These are phyloP conservation scores for Salvia rosmarinus DNA, from an alignment of 257 asterid genomes.

Conservation along the genomic window DNA sequence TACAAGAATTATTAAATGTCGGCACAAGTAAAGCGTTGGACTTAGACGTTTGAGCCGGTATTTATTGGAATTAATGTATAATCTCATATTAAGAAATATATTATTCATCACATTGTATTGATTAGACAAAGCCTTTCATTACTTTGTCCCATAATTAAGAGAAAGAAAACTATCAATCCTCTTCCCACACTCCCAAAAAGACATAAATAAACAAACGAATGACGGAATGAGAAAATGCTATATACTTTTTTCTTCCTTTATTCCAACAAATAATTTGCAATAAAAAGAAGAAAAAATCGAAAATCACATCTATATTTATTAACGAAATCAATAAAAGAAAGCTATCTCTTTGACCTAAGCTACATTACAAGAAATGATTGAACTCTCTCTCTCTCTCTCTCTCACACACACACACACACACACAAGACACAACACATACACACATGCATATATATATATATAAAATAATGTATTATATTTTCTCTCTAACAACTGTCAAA, in stretches of 20 bases:
- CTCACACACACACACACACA: background rate
- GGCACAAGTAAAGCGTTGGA: background rate
- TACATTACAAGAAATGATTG: conserved; percentile 30
- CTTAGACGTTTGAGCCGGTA: background rate
- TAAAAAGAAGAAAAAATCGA: background rate
- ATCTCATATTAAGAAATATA: background rate
- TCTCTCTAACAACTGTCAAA: conserved; percentile 44
- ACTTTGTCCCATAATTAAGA: background rate
- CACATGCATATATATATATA: too few species aligned
- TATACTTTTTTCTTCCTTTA: background rate
- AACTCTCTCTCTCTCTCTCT: too few species aligned
- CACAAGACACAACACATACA: background rate
- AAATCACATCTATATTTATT: background rate
- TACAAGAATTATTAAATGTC: background rate
- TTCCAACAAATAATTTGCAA: conserved; percentile 10
- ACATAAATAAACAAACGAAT: background rate
- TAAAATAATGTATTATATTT: too few species aligned
- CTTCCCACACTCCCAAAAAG: background rate
- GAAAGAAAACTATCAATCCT: too few species aligned
- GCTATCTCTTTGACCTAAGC: conserved; percentile 17
- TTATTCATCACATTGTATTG: background rate
- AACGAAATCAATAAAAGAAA: conserved; percentile 15
- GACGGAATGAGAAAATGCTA: background rate
- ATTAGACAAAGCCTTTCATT: background rate
- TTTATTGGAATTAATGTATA: background rate